Evolutionary conservation across 805 yeast species (phyloP), one percentile per base, ranked within the genome.

Genomic region (Lipomyces spencermartinsiae): DNA sequence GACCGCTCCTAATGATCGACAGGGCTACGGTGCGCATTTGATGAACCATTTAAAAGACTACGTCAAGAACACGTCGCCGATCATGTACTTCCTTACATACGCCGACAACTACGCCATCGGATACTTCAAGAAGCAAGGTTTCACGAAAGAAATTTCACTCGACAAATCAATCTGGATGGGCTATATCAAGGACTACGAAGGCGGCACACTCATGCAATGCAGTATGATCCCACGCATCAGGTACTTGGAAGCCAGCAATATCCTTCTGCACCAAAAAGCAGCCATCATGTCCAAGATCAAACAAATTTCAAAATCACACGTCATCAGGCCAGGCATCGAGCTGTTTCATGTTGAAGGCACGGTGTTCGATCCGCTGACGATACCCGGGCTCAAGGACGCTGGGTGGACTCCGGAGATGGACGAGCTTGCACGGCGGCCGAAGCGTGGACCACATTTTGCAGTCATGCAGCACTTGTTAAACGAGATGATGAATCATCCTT

Each of bases 361-460:
- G 61, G 76, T 61, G 60, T 76, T 91, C n/a, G 93, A 92, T 74
- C 97, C 98, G 5, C 82, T 88, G 82, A 81, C 82, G 16, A 92
- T 95, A 25, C 98, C 99, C 0, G 99, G 99, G 0, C 82, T 95
- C 34, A 84, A 86, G 72, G 98, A 93, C 77, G 91, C 96, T 3
- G 99, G 99, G 0, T 95, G 99, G 99, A 91, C 97, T 39, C 95
- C 94, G 49, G 99, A 94, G 78, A 93, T 95, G 97, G 99, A 95
- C 78, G 94, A 92, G 73, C 81, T 95, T 67, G 98, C 98, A 0
- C 94, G 96, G 75, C 86, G 92, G 76, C 98, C 99, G 1, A 92
- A 93, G 77, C 83, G 97, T 65, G 92, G 96, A 1, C 97, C 98
- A 9, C 98, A 95, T 80, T 91, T 91, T 80, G 95, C 95, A 58